Evolutionary conservation across 345 rosid species (phyloP).

Genomic region (Orychophragmus violaceus): DNA sequence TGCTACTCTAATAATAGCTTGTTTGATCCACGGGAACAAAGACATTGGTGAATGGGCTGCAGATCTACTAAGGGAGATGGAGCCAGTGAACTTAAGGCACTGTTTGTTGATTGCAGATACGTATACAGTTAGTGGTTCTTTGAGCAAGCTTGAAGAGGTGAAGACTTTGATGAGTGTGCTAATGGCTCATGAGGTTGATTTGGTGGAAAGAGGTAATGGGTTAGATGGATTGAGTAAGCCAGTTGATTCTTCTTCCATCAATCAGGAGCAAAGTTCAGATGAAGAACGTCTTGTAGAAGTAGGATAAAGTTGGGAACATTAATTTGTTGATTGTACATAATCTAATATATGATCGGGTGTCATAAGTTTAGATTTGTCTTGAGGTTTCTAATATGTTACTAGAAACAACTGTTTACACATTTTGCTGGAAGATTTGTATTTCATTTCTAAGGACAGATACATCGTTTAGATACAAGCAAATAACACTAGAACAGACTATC

Average conservation of each 20-base stretch:
- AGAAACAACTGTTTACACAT: background rate
- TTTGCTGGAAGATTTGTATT: too few species aligned
- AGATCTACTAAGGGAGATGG: slow-evolving; percentile 47
- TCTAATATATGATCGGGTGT: background rate
- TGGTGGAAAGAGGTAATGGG: slow-evolving; percentile 42
- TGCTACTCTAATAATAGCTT: slow-evolving; percentile 72
- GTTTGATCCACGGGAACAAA: slow-evolving; percentile 47
- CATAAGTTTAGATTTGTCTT: background rate
- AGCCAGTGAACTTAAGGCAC: slow-evolving; percentile 52
- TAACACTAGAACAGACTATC: too few species aligned
- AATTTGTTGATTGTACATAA: background rate
- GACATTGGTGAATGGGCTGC: slow-evolving; percentile 80
- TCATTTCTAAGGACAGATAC: too few species aligned
- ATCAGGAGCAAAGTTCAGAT: slow-evolving; percentile 30
- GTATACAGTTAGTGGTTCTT: slow-evolving; percentile 52
- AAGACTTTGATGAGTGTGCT: slow-evolving; percentile 49
- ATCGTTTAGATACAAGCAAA: too few species aligned
- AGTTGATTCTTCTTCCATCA: slow-evolving; percentile 17
- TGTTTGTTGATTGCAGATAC: slow-evolving; percentile 54
- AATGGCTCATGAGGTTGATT: slow-evolving; percentile 52
- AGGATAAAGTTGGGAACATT: slow-evolving; percentile 18
- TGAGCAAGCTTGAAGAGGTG: slow-evolving; percentile 52
- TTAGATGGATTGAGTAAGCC: slow-evolving; percentile 45
- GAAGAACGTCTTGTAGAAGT: slow-evolving; percentile 35
- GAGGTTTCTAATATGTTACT: background rate